These are phyloP conservation scores for Debaryomyces tyrocola DNA, from an alignment of 805 yeast genomes.

Conservation along the genomic window DNA sequence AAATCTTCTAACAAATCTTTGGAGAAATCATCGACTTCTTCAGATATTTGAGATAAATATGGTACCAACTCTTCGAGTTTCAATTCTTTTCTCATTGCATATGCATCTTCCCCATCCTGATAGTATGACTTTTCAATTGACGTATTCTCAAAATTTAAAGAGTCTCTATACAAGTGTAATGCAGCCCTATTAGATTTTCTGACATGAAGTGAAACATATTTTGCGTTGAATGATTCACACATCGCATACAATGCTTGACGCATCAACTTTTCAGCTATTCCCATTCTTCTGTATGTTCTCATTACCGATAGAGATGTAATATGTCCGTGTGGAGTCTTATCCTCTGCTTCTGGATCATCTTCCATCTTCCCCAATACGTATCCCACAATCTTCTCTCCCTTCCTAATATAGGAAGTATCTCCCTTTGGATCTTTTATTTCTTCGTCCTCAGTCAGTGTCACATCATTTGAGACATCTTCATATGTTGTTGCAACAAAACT, in stretches of 20 bases:
- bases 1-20: constrained; percentile 30
- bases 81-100: constrained; percentile 81
- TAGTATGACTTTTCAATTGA: constrained; percentile 86
- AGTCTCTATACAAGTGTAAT: constrained; percentile 82
- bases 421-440: constrained; percentile 43
- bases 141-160: constrained; percentile 78
- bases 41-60: constrained; percentile 49
- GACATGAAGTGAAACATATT: constrained; percentile 88
- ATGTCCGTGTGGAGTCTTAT: constrained; percentile 85
- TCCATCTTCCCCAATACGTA: constrained; percentile 96
- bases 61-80: constrained; percentile 63
- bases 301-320: constrained; percentile 91
- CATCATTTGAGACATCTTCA: constrained; percentile 34
- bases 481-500: constrained; percentile 91
- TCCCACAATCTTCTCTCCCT: constrained; percentile 86
- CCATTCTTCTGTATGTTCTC: constrained; percentile 94
- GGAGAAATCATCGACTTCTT: constrained; percentile 54
- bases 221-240: constrained; percentile 76
- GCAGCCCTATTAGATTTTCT: constrained; percentile 94
- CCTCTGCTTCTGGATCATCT: constrained; percentile 79
- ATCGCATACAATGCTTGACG: constrained; percentile 77
- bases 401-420: constrained; percentile 62
- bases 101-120: constrained; percentile 97
- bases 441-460: constrained; percentile 29
- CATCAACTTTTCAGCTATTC: constrained; percentile 90